Percentiles rank a stretch among this genome's conserved stretches.
Evolutionary conservation across 1,284 basidiomycete species (phyloP).

Genomic region (Fomitopsis pinicola): DNA sequence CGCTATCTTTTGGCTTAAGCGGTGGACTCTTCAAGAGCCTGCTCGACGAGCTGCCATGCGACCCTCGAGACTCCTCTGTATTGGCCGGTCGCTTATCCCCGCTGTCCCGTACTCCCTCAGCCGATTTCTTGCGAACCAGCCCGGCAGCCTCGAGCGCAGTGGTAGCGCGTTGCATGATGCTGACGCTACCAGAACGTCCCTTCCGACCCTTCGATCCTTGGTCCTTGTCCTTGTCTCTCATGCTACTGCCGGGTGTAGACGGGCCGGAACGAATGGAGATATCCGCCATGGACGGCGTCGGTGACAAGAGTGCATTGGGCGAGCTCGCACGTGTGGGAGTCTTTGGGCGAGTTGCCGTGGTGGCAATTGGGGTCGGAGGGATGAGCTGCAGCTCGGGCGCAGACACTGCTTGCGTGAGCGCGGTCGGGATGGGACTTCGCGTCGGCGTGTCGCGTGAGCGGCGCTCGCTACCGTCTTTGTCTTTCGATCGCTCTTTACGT

Average conservation of each 20-base stretch:
- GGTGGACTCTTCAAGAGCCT: slow-evolving; percentile 70
- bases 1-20: slow-evolving; percentile 47
- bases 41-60: slow-evolving; percentile 55
- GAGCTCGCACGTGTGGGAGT: slow-evolving; percentile 56
- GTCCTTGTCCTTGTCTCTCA: slow-evolving; percentile 41
- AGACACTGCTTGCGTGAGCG: slow-evolving; percentile 23
- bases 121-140: slow-evolving; percentile 75
- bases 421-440: slow-evolving; percentile 18
- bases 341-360: slow-evolving; percentile 34
- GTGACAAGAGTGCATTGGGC: slow-evolving; percentile 47
- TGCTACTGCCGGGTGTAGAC: slow-evolving; percentile 57
- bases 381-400: slow-evolving; percentile 64
- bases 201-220: slow-evolving; percentile 54
- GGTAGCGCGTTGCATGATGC: slow-evolving; percentile 90
- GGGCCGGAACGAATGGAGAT: slow-evolving; percentile 53
- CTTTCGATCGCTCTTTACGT: slow-evolving; percentile 12
- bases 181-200: slow-evolving; percentile 77
- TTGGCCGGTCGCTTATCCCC: slow-evolving; percentile 41
- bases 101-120: slow-evolving; percentile 63
- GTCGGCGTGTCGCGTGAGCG: background rate
- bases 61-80: slow-evolving; percentile 57
- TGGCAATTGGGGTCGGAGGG: slow-evolving; percentile 66
- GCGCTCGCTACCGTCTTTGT: background rate
- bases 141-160: slow-evolving; percentile 82
- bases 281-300: slow-evolving; percentile 52